phyloP scores from a whole-genome alignment of 169 alveolate species.

The Plasmodium ovale region DNA sequence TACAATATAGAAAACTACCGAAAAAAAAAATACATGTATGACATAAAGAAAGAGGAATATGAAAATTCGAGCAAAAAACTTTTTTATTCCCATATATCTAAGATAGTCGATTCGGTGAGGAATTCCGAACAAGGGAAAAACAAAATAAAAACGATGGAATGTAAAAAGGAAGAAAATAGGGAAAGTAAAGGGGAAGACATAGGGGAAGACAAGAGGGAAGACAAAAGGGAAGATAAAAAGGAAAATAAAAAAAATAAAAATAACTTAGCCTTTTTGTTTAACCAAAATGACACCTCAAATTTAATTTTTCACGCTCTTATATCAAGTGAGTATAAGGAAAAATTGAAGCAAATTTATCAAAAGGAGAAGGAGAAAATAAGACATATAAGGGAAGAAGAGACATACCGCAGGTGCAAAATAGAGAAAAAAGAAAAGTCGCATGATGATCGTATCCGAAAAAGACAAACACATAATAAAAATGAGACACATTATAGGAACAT shows the following conservation, averaged over 20 bases:
- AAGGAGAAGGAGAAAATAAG: neutral
- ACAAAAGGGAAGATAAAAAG: neutral
- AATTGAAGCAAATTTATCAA: constrained; percentile 12
- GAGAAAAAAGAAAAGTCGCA: neutral
- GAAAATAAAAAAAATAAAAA: constrained; percentile 1
- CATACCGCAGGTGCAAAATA: neutral
- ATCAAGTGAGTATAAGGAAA: constrained; percentile 14
- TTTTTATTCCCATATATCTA: constrained; percentile 37
- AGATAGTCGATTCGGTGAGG: constrained; percentile 18
- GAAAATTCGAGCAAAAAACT: constrained; percentile 26
- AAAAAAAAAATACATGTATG: constrained; percentile 28
- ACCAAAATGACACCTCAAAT: constrained; percentile 41
- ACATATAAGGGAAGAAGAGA: neutral
- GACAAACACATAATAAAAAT: neutral
- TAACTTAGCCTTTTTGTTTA: constrained; percentile 9
- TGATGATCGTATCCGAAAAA: neutral
- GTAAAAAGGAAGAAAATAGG: neutral
- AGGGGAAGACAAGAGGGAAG: neutral
- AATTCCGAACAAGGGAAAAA: neutral
- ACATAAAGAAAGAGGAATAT: constrained; percentile 35
- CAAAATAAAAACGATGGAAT: too few relatives aligned
- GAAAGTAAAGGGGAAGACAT: neutral
- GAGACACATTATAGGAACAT: constrained; percentile 3
- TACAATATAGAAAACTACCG: constrained; percentile 56
- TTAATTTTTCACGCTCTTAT: constrained; percentile 35